These are phyloP conservation scores for Leccinum huronense DNA, from an alignment of 1,284 basidiomycete species.

Conservation along the genomic window DNA sequence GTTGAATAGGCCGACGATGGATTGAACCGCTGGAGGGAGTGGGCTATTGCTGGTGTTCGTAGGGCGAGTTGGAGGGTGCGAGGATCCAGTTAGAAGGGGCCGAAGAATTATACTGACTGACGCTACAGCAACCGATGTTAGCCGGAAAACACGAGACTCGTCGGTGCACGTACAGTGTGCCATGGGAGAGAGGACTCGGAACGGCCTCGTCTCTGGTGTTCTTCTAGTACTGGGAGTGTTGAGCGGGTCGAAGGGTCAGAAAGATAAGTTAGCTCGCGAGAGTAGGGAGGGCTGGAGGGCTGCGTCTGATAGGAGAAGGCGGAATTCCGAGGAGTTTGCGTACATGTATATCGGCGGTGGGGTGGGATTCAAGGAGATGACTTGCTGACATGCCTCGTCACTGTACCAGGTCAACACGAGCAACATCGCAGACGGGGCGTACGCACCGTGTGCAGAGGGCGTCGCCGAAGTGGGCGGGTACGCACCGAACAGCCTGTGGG, in stretches of 20 bases:
- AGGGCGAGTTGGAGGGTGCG: conserved; percentile 45
- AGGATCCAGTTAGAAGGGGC: conserved; percentile 36
- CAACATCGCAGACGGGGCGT: conserved; percentile 7
- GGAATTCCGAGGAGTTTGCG: conserved; percentile 49
- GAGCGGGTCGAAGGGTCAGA: conserved; percentile 29
- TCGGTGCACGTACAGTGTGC: conserved; percentile 25
- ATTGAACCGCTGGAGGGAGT: conserved; percentile 57
- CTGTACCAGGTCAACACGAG: conserved; percentile 38
- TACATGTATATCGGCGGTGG: conserved; percentile 61
- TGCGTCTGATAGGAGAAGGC: conserved; percentile 34
- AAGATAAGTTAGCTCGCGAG: conserved; percentile 34
- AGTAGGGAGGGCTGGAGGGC: conserved; percentile 33
- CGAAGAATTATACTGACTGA: conserved; percentile 42
- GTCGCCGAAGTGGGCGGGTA: conserved; percentile 72
- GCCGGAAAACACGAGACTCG: neutral
- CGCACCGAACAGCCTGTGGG: conserved; percentile 57
- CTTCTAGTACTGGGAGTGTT: conserved; percentile 36
- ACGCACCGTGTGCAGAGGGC: conserved; percentile 63
- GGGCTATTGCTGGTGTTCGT: conserved; percentile 51
- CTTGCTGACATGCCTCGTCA: conserved; percentile 59
- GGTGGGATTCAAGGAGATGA: conserved; percentile 49
- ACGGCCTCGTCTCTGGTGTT: conserved; percentile 32
- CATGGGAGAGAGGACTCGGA: conserved; percentile 31
- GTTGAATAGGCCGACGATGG: conserved; percentile 65
- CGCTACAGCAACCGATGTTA: conserved; percentile 17